These are phyloP conservation scores for Cucurbita argyrosperma DNA, from an alignment of 306 rosid genomes.

Conservation along the genomic window DNA sequence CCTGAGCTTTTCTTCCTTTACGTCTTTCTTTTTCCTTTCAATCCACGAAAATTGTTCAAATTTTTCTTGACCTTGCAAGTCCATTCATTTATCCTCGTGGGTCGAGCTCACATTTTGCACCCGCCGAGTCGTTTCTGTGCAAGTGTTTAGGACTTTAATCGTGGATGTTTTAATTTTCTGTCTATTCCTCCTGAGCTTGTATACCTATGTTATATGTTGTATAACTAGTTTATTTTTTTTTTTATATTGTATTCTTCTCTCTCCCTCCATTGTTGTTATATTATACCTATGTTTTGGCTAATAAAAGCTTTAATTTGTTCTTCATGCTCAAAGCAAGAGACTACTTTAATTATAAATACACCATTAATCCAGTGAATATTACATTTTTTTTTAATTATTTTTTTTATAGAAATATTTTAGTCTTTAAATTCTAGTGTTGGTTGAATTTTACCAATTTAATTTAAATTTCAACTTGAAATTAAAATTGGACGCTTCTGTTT, in stretches of 20 bases:
- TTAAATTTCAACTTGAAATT: background rate
- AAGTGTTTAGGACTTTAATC: background rate
- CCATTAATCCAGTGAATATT: no score
- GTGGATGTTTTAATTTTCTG: background rate
- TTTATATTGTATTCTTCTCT: background rate
- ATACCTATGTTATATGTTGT: no score
- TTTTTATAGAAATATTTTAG: background rate
- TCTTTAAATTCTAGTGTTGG: background rate
- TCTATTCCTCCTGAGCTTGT: slow-evolving; percentile 23
- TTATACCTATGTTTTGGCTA: background rate
- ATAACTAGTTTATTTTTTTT: background rate
- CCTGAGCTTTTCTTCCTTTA: slow-evolving; percentile 67
- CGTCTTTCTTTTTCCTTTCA: background rate
- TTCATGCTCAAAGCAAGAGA: background rate
- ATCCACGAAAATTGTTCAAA: slow-evolving; percentile 24
- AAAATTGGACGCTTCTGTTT: background rate
- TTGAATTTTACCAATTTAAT: background rate
- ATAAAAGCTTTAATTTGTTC: background rate
- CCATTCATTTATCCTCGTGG: background rate
- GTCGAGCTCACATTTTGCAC: background rate
- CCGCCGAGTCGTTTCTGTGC: background rate
- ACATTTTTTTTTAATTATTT: no score
- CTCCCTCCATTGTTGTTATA: background rate
- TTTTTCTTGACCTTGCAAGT: slow-evolving; percentile 99
- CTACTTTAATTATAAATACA: no score